Conservation (phyloP, 2,329 filamentous ascomycete genomes). For the Trichoderma breve region DNA sequence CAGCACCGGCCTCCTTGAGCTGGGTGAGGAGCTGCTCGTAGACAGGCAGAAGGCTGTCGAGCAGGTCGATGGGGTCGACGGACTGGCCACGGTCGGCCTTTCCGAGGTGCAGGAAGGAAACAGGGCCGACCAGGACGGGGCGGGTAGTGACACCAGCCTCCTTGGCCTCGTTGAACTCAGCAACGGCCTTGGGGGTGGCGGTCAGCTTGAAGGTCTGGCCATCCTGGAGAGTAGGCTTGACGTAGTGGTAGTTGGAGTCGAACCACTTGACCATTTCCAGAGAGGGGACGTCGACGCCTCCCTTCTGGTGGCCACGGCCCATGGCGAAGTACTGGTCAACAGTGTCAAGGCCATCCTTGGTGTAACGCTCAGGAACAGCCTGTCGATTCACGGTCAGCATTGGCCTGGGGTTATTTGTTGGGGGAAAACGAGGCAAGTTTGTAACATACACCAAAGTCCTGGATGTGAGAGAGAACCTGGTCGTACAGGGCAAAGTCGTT, state of each 20-base stretch:
- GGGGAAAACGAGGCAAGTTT: neutral
- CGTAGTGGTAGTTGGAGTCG: conserved; percentile 99
- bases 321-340: conserved; percentile 99
- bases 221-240: conserved; percentile 97
- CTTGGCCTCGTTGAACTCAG: conserved; percentile 96
- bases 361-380: conserved; percentile 92
- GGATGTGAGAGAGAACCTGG: conserved; percentile 95
- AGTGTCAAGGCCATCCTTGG: conserved; percentile 78
- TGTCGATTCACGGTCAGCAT: conserved; percentile 36
- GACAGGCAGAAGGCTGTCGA: conserved; percentile 89
- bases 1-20: conserved; percentile 94
- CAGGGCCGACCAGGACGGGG: conserved; percentile 90
- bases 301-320: conserved; percentile 97
- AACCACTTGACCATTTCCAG: conserved; percentile 99
- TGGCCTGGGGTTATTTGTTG: neutral
- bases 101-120: conserved; percentile 95
- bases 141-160: conserved; percentile 90
- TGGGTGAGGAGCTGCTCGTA: conserved; percentile 90
- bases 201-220: conserved; percentile 93
- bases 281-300: conserved; percentile 84
- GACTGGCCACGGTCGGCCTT: conserved; percentile 96
- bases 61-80: conserved; percentile 88
- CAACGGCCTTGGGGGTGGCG: conserved; percentile 86
- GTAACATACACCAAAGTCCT: conserved; percentile 83
- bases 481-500: conserved; percentile 99